Conservation (phyloP, 2,329 filamentous ascomycete species). For the Metarhizium guizhouense region DNA sequence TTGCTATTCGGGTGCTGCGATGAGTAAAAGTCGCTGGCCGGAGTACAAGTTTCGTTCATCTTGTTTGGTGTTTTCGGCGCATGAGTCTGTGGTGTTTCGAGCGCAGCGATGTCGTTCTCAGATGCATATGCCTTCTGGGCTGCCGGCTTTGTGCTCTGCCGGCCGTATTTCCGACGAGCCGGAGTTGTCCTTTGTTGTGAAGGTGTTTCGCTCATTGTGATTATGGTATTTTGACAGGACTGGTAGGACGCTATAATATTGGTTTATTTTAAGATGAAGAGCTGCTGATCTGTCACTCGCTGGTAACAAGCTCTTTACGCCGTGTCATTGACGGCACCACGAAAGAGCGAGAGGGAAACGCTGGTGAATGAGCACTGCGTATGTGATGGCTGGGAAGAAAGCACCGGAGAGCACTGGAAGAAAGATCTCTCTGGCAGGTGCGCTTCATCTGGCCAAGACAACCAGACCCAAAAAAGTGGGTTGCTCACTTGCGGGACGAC, state of each 20-base stretch:
- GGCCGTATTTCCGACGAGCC: conserved; percentile 29
- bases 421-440: no score
- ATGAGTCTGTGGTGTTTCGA: conserved; percentile 23
- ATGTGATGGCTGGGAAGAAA: neutral
- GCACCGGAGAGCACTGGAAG: neutral
- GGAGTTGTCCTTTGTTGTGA: conserved; percentile 18
- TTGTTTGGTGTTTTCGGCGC: conserved; percentile 41
- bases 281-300: neutral
- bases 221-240: neutral
- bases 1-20: conserved; percentile 21
- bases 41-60: conserved; percentile 25
- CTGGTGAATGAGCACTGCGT: neutral
- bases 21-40: conserved; percentile 13
- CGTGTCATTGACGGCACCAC: neutral
- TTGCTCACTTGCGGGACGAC: no score
- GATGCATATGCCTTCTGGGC: conserved; percentile 49
- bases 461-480: no score
- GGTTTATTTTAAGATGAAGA: neutral
- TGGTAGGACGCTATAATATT: neutral
- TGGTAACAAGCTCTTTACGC: neutral
- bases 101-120: conserved; percentile 38
- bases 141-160: conserved; percentile 29
- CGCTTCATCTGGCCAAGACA: no score
- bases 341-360: neutral
- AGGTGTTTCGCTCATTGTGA: conserved; percentile 6